Base-by-base conservation (phyloP, 2,329 filamentous ascomycete species). In the Phialophora verrucosa region DNA sequence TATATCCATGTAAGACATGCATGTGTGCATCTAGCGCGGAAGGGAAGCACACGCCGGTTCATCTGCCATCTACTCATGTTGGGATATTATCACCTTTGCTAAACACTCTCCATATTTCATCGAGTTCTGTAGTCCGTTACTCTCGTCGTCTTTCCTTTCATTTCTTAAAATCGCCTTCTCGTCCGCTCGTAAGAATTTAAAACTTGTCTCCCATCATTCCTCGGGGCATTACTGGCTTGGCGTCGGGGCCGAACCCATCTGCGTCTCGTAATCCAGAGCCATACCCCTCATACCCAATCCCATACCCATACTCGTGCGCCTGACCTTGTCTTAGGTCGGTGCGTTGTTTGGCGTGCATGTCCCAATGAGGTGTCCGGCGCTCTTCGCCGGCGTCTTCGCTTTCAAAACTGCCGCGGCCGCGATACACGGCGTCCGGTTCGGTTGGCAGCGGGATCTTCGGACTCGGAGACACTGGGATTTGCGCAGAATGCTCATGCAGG, bases 351-450 rank as follows among this genome's bases (percentile, higher is more conserved):
- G 17, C 38, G n/a, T 8, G 12, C 20, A 42, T 14, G 29, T 20
- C 31, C 25, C 59, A 38, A 58, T 11, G 31, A 20, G 25, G 29
- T 17, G 27, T 32, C 56, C 51, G 51, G 60, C 20, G 27, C 8
- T 57, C 51, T 14, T 42, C 44, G 1, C 31, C 50, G 11, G 57
- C 53, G 32, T 64, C 25, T n/a, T 59, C 54, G 31, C 62, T 64
- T 49, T 65, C 65, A 49, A 59, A 64, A 20, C 65, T 67, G 31
- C 53, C 59, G 42, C 62, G 62, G n/a, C 25, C 17, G 32, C 63
- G 62, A 25, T 68, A 65, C 4, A 55, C 62, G 25, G 66, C 47
- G 27, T 65, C 62, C 10, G 58, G 38, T 54, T 65, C 62, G 2
- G 59, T 20, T 3, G 63, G 61, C 17, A 47, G 17, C 14, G 27